Base-by-base conservation (phyloP, 805 yeast species). In the Barnettozyma californica region DNA sequence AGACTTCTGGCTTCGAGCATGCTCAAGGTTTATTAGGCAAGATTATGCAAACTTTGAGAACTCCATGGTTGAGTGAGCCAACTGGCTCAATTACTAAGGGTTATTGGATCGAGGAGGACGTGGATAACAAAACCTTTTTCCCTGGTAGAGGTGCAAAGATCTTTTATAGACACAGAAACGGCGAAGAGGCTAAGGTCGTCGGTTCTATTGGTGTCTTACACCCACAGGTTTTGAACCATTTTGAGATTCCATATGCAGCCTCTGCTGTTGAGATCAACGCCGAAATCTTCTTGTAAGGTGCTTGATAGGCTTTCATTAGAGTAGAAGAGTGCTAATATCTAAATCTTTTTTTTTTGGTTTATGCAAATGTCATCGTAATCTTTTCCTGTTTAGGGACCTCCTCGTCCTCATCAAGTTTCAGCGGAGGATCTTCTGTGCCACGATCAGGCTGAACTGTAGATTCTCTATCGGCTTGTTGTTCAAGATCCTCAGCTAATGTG, bases 131-230 rank as follows among this genome's bases (percentile, higher is more conserved):
- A 44, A 85, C 91, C 51, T 92, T 77, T 71, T 94, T 94, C 86
- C 96, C 97, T 36, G 99, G 98, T 38, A 85, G 99, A 74, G 97
- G 97, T 53, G 99, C 99, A 45, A 83, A 80, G 62, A 77, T 94
- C 54, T 79, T 76, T 70, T 87, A 82, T 71, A 81, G 95, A 74
- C 70, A 75, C 49, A 76, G 70, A 50, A 79, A 78, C 49, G 84
- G 80, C 51, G 84, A 69, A 31, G 72, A 76, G 37, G 78, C 76
- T 14, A 67, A 75, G 58, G 76, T 70, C 48, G 76, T 91, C 60
- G 99, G 99, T 56, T 72, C 81, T 42, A 74, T 94, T 57, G 99
- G 99, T 68, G 97, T 90, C 50, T 75, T 94, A 60, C 99, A 94
- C 68, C 99, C 99, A 33, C 89, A 84, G 64, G 99, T 94, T 46